Conservation (phyloP, 495 filamentous ascomycete species). For the Hyaloscypha variabilis region DNA sequence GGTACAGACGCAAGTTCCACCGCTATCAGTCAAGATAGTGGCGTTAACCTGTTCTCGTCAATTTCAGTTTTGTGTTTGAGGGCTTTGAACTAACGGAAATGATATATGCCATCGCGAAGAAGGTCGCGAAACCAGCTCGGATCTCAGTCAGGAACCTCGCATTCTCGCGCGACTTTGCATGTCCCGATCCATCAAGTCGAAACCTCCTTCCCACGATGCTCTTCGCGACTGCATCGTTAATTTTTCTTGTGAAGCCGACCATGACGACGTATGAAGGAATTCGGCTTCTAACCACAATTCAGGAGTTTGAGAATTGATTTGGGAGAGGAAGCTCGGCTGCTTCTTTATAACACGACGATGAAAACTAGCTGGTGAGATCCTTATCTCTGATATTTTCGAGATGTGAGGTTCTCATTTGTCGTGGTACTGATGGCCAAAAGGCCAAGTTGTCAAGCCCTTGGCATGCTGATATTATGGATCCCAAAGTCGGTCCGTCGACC, state of each 20-base stretch:
- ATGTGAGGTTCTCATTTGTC: too few species aligned
- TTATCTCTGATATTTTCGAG: too few species aligned
- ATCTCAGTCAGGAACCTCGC: constrained; percentile 75
- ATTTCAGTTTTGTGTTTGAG: neutral
- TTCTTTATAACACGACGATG: too few species aligned
- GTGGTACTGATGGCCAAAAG: too few species aligned
- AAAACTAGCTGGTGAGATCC: too few species aligned
- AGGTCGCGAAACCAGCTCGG: constrained; percentile 73
- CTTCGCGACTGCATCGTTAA: constrained; percentile 10
- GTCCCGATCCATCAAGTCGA: constrained; percentile 66
- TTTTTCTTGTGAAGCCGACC: constrained; percentile 6
- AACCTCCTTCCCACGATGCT: constrained; percentile 41
- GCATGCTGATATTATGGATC: too few species aligned
- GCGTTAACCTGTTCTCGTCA: constrained; percentile 58
- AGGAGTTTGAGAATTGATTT: too few species aligned
- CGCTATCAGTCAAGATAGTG: constrained; percentile 63
- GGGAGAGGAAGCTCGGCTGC: too few species aligned
- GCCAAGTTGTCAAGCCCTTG: too few species aligned
- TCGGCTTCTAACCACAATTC: too few species aligned
- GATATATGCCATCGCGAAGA: constrained; percentile 83
- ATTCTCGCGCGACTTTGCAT: constrained; percentile 56
- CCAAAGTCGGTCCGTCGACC: too few species aligned
- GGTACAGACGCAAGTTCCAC: constrained; percentile 74
- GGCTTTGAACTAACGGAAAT: constrained; percentile 55
- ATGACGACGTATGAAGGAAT: neutral